Evolutionary conservation across 1,139 yeast species (phyloP), one percentile per base, ranked within the genome.

Genomic region (Debaryomyces coudertii): DNA sequence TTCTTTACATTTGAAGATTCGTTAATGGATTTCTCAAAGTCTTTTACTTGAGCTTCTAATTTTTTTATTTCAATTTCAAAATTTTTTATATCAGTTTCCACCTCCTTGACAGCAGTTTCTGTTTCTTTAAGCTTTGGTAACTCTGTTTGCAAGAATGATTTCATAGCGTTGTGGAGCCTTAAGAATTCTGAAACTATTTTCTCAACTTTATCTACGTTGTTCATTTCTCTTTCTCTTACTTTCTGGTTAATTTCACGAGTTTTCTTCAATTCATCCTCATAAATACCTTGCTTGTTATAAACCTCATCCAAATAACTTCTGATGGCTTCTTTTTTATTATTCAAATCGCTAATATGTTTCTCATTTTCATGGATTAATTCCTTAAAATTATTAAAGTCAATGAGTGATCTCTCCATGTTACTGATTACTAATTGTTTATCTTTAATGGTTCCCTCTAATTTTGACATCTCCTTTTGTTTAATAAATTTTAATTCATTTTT

Each of bases 371-470:
- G 38, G 0, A 64, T 53, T 8, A 55, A 47, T 7, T 43, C 49
- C 40, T 55, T 57, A 18, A 54, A 45, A 39, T 53, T 66, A 29
- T 56, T 65, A 4, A 61, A 51, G 40, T 82, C 83, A 36, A 76
- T 61, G 12, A 80, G 62, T 1, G 79, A 63, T 41, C 69, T 72
- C 53, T 84, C 87, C 42, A 84, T 64, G 46, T 79, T 78, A 52
- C 82, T 79, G 7, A 89, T 77, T 3, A 63, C 63, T 22, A 85
- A 64, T 52, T 74, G 76, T 48, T 77, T 76, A 54, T 86, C 90
- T 50, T 84, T 82, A 7, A 86, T 66, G 25, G 67, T 63, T 39
- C 67, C 76, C 42, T 85, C 83, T 25, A 85, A 56, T 16, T 71
- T 68, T n/a, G 75, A 69, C 23, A 79, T 54, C 39, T 79, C 83